Conservation (phyloP, 1,284 basidiomycete species). For the Puccinia triticina region DNA sequence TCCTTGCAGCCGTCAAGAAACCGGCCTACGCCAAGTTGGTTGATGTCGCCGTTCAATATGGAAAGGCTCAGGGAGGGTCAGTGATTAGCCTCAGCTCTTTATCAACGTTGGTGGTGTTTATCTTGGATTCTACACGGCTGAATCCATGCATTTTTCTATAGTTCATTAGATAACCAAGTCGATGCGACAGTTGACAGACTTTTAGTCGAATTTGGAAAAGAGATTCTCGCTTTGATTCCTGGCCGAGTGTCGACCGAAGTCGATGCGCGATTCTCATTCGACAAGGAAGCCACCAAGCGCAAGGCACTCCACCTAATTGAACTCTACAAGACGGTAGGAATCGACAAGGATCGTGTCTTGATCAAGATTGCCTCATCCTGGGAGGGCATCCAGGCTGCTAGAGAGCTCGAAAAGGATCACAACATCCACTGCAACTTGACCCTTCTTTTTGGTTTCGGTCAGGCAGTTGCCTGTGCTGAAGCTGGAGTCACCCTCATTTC, state of each 20-base stretch:
- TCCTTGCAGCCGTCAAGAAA: conserved; percentile 91
- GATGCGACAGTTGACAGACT: conserved; percentile 54
- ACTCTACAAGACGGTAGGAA: conserved; percentile 87
- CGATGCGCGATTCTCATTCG: conserved; percentile 93
- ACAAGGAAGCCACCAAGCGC: conserved; percentile 85
- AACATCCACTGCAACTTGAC: conserved; percentile 98
- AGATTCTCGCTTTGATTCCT: conserved; percentile 92
- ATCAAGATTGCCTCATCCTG: conserved; percentile 90
- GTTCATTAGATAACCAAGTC: conserved; percentile 56
- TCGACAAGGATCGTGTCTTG: conserved; percentile 77
- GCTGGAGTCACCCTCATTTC: conserved; percentile 97
- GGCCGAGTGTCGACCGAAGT: conserved; percentile 99
- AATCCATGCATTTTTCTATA: neutral
- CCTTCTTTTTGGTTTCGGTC: conserved; percentile 94
- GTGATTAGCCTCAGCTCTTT: neutral
- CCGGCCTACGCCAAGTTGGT: conserved; percentile 81
- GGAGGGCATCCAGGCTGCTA: conserved; percentile 99
- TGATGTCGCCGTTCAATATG: conserved; percentile 78
- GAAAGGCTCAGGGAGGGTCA: conserved; percentile 72
- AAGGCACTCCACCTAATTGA: conserved; percentile 71
- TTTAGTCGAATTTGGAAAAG: conserved; percentile 87
- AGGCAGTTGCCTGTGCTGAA: conserved; percentile 98
- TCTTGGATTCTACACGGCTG: neutral
- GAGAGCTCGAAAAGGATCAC: conserved; percentile 87
- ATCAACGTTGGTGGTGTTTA: no score